Base-by-base conservation (phyloP, 306 rosid species). In the Trichosanthes truncata region DNA sequence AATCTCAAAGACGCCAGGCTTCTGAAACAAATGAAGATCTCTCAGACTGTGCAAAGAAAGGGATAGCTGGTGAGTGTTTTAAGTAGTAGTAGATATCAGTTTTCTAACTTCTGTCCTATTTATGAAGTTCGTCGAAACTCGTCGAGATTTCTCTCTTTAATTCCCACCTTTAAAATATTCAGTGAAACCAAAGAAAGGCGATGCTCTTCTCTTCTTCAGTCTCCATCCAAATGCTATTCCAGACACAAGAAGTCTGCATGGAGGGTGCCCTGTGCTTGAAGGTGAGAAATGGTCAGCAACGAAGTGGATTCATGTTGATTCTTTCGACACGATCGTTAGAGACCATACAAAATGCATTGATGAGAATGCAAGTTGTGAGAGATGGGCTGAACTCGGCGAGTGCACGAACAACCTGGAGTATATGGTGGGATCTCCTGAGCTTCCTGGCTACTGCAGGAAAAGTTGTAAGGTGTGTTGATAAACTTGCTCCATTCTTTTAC, bases 271-370 rank as follows among this genome's bases (percentile, higher is more conserved):
- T 4, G 99, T 96, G 77, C 84, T 93, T 74, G 96, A 96, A 87
- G 98, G 99, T 49, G 99, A 96, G 88, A 96, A 96, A 87, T 96
- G 99, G 99, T 96, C 99, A 4, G 98, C 99, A 75, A 93, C 99
- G 7, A 96, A 96, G 84, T 96, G 99, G 99, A 93, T 93, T 79
- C 99, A 90, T 38, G 98, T 96, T 3, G 94, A 90, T 79, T 87
- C 98, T 9, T 96, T 96, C 76, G 97, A 96, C 84, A 90, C 84
- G 85, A 81, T 35, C 12, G 72, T 89, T 82, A 86, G 84, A 26
- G 83, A 78, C n/a, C 88, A 79, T 36, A 92, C 89, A 9, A 89
- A 84, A 25, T 96, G 97, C 81, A 63, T 84, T 31, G 98, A 96
- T 89, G 81, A 52, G 76, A 89, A 93, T 26, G 89, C 78, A n/a